Evolutionary conservation across 2,329 filamentous ascomycete genomes (phyloP).

Genomic region (Cadophora sp.): DNA sequence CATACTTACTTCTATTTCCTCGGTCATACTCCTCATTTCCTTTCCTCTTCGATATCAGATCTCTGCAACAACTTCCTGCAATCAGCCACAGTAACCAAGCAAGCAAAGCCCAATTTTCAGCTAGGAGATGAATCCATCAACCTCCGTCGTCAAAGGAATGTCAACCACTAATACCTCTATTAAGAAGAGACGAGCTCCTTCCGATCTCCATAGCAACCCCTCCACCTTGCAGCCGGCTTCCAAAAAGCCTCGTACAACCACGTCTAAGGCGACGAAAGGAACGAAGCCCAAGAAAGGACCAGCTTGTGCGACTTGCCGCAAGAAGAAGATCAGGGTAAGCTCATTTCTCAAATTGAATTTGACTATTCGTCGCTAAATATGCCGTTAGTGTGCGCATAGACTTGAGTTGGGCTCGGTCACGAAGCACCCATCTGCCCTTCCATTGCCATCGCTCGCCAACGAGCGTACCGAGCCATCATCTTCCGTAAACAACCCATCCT

Average conservation of each 20-base stretch:
- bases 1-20: background rate
- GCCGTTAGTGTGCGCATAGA: background rate
- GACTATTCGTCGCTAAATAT: background rate
- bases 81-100: background rate
- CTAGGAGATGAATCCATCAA: background rate
- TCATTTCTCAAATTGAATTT: background rate
- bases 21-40: background rate
- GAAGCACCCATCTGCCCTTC: background rate
- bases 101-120: background rate
- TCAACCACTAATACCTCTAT: background rate
- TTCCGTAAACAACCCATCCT: background rate
- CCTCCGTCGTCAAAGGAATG: background rate
- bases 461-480: background rate
- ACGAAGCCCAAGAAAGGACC: background rate
- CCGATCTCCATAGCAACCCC: background rate
- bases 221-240: background rate
- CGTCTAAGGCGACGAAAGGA: background rate
- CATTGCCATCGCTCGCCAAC: background rate
- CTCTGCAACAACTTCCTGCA: background rate
- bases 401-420: background rate
- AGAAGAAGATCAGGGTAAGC: background rate
- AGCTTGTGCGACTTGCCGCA: conserved; percentile 1
- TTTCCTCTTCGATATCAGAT: background rate
- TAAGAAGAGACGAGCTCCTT: background rate
- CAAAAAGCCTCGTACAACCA: background rate